Conservation (phyloP, 2,329 filamentous ascomycete species). For the Rhinocladiella mackenziei region DNA sequence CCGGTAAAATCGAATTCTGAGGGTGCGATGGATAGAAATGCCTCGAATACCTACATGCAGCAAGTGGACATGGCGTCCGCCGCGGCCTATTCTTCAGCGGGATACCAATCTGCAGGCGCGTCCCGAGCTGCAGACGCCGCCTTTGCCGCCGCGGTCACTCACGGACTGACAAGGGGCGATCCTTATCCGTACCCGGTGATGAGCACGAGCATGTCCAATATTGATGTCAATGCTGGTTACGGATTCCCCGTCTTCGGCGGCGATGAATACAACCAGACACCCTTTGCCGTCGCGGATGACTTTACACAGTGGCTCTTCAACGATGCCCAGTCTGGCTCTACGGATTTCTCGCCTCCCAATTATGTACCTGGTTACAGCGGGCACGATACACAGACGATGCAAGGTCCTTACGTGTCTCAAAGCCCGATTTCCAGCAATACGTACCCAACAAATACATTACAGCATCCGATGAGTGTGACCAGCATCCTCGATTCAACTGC, state of each 20-base stretch:
- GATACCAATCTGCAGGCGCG: constrained; percentile 16
- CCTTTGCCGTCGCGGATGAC: constrained; percentile 82
- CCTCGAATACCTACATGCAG: constrained; percentile 19
- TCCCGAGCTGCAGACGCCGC: constrained; percentile 30
- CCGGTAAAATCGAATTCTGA: constrained; percentile 23
- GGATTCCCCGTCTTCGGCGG: constrained; percentile 81
- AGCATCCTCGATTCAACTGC: constrained; percentile 72
- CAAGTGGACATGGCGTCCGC: constrained; percentile 13
- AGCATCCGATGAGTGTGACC: constrained; percentile 85
- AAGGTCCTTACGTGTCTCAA: constrained; percentile 50
- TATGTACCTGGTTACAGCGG: constrained; percentile 42
- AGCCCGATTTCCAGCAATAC: constrained; percentile 38
- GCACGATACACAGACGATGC: constrained; percentile 42
- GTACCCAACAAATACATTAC: constrained; percentile 31
- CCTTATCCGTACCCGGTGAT: constrained; percentile 24
- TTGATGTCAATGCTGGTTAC: constrained; percentile 39
- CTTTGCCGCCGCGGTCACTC: constrained; percentile 30
- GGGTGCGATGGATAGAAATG: constrained; percentile 10
- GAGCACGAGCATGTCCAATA: constrained; percentile 27
- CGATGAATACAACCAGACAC: constrained; percentile 78
- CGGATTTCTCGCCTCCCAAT: constrained; percentile 44
- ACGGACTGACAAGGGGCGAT: constrained; percentile 28
- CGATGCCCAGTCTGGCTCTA: constrained; percentile 53
- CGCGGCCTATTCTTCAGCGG: constrained; percentile 16
- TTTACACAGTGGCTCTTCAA: constrained; percentile 84